Evolutionary conservation across 176 grass and related monocot genomes (phyloP).

Genomic region (Secale cereale): DNA sequence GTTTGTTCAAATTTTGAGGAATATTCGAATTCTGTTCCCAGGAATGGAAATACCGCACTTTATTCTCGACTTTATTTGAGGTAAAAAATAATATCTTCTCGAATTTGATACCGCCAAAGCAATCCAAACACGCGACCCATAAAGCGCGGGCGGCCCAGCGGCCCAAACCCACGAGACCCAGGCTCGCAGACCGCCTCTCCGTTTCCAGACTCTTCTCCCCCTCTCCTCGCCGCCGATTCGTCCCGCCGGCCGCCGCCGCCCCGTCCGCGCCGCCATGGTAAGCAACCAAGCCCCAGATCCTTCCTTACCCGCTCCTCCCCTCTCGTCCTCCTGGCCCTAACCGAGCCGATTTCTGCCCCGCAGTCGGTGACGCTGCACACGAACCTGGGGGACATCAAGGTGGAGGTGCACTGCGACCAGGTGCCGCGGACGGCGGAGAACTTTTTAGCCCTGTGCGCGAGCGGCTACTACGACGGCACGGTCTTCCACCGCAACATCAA

Average conservation of each 20-base stretch:
- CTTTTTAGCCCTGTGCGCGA: slow-evolving; percentile 88
- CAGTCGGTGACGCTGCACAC: slow-evolving; percentile 97
- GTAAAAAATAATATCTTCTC: no score
- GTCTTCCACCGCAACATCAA: slow-evolving; percentile 98
- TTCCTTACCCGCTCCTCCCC: no score
- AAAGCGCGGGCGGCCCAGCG: not conserved
- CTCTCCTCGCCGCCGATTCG: not conserved
- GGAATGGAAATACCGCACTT: no score
- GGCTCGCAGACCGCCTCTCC: not conserved
- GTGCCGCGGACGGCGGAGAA: slow-evolving; percentile 80
- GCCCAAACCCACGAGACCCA: not conserved
- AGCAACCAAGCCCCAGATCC: not conserved
- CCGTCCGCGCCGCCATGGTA: slow-evolving; percentile 35
- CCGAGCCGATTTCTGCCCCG: no score
- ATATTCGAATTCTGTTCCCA: no score
- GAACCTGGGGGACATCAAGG: slow-evolving; percentile 98
- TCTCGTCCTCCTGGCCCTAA: not conserved
- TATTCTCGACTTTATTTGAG: no score
- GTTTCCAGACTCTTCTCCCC: not conserved
- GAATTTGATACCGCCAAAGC: not conserved
- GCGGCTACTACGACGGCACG: slow-evolving; percentile 91
- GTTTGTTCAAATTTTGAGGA: not conserved
- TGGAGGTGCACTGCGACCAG: slow-evolving; percentile 95
- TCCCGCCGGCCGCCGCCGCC: not conserved
- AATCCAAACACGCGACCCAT: not conserved